Conservation (phyloP, 371 early-diverging fungal genomes). For the Mortierella sp. region DNA sequence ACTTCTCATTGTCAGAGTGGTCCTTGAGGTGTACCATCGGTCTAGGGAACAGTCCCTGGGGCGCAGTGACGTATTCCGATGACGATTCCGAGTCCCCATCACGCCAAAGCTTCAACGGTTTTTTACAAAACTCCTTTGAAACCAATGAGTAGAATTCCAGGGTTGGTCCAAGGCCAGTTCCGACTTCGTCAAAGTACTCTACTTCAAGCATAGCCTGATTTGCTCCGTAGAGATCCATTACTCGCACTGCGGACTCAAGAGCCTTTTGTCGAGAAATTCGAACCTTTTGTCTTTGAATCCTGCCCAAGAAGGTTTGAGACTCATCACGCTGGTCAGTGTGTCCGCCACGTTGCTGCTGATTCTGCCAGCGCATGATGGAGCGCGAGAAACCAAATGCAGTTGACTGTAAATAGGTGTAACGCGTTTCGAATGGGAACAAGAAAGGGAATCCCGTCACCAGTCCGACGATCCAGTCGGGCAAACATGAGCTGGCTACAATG, state of each 20-base stretch:
- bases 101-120: conserved; percentile 71
- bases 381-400: conserved; percentile 91
- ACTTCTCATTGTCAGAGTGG: conserved; percentile 55
- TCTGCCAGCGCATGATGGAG: conserved; percentile 65
- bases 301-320: conserved; percentile 66
- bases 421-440: conserved; percentile 87
- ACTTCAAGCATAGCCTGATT: conserved; percentile 84
- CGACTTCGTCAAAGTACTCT: conserved; percentile 94
- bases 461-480: conserved; percentile 84
- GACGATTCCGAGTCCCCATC: conserved; percentile 56
- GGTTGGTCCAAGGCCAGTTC: conserved; percentile 95
- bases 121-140: conserved; percentile 80
- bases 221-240: conserved; percentile 83
- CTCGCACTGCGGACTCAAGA: conserved; percentile 84
- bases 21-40: conserved; percentile 59
- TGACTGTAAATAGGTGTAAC: conserved; percentile 82
- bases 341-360: conserved; percentile 40
- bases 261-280: conserved; percentile 82
- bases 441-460: conserved; percentile 80
- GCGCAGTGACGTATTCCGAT: conserved; percentile 61
- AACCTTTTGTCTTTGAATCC: conserved; percentile 84
- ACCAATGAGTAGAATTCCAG: conserved; percentile 91
- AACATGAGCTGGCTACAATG: conserved; percentile 84
- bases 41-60: conserved; percentile 81
- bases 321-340: conserved; percentile 37